Base-by-base conservation (phyloP, 345 rosid species). In the Combretum micranthum region DNA sequence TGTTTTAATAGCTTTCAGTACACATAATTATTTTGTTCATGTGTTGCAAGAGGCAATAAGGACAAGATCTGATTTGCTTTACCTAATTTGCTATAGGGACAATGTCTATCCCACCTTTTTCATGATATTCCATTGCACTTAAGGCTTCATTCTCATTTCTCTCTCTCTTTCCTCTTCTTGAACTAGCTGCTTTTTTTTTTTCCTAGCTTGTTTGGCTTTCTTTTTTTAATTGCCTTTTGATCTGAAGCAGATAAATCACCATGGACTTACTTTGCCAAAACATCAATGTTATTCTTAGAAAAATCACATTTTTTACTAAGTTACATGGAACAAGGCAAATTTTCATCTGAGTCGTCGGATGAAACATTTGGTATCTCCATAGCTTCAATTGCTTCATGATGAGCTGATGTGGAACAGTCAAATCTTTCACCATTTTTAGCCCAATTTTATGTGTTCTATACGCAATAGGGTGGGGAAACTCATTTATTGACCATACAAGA, bases 101-200 rank as follows among this genome's bases (percentile, higher is more conserved):
- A n/a, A n/a, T n/a, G n/a, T n/a, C n/a, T n/a, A n/a, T n/a, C n/a
- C n/a, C n/a, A n/a, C n/a, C n/a, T n/a, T n/a, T n/a, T n/a, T n/a
- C n/a, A n/a, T n/a, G n/a, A n/a, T n/a, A n/a, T n/a, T n/a, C n/a
- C n/a, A n/a, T n/a, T n/a, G n/a, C n/a, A n/a, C n/a, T n/a, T n/a
- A n/a, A n/a, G n/a, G n/a, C n/a, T n/a, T n/a, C n/a, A n/a, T n/a
- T n/a, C n/a, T n/a, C n/a, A n/a, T n/a, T n/a, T n/a, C 99, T 61
- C 90, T 82, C 55, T 87, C 92, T 70, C 99, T 78, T 83, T 94
- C 99, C 82, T 94, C 99, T 75, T 94, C 99, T 75, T 90, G 97
- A 71, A 84, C 96, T 60, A 90, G 95, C 78, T 94, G 99, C n/a
- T n/a, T n/a, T n/a, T n/a, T n/a, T 50, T 90, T 94, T 74, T 83